Conservation (phyloP, 805 yeast species). For the Candida berthetii region DNA sequence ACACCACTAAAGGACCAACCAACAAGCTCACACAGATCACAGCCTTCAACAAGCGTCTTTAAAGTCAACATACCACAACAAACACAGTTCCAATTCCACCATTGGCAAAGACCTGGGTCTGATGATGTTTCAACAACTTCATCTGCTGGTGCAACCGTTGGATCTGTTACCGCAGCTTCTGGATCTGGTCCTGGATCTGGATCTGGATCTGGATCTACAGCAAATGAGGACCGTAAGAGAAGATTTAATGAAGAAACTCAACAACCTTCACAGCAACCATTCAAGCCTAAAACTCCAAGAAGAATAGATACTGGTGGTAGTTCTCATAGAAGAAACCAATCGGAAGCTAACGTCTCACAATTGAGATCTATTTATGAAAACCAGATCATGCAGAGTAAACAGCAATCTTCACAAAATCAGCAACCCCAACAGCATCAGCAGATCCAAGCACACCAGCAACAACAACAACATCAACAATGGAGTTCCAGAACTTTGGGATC, state of each 20-base stretch:
- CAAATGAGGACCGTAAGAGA: constrained; percentile 4
- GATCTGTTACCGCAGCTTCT: no score
- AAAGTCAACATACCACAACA: constrained; percentile 20
- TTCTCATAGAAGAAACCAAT: constrained; percentile 21
- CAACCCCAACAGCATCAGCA: no score
- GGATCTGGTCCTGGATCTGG: no score
- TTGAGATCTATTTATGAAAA: constrained; percentile 17
- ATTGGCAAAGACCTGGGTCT: constrained; percentile 21
- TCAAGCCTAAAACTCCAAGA: constrained; percentile 2
- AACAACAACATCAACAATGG: constrained; percentile 3
- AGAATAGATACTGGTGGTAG: background rate
- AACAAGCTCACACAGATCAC: background rate
- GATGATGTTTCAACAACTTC: constrained; percentile 1
- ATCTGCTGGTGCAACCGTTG: constrained; percentile 3
- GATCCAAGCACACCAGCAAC: no score
- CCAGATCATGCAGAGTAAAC: constrained; percentile 6
- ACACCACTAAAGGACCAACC: background rate
- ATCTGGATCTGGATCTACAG: background rate
- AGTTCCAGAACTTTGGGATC: constrained; percentile 1
- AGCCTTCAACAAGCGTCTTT: constrained; percentile 17
- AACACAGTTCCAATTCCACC: constrained; percentile 22
- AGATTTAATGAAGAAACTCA: constrained; percentile 4
- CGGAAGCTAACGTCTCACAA: constrained; percentile 21
- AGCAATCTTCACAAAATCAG: constrained; percentile 6
- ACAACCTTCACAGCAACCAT: background rate